Conservation (phyloP, 208 protist genomes). For the Sergeia podlipaevii region DNA sequence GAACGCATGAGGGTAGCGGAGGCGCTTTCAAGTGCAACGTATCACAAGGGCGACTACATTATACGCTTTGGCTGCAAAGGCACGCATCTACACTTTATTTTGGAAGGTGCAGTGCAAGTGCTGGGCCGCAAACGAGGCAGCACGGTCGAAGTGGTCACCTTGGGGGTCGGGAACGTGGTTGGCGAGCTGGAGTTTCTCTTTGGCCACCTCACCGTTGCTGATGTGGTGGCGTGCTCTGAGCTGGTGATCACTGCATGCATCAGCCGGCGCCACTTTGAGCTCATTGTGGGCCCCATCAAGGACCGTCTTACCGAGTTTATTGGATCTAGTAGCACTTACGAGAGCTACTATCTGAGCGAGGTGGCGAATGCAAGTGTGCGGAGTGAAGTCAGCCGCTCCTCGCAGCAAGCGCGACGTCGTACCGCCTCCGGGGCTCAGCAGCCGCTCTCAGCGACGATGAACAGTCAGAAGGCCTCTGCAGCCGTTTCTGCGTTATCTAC, state of each 20-base stretch:
- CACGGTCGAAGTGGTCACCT: constrained; percentile 58
- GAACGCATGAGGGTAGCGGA: constrained; percentile 86
- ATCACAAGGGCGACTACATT: constrained; percentile 57
- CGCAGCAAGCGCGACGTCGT: constrained; percentile 16
- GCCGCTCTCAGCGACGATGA: constrained; percentile 1
- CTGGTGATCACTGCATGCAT: constrained; percentile 63
- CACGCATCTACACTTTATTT: constrained; percentile 76
- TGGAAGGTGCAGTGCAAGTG: constrained; percentile 76
- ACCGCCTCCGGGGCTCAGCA: constrained; percentile 5
- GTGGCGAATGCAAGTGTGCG: constrained; percentile 57
- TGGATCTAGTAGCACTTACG: constrained; percentile 53
- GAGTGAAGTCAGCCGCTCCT: constrained; percentile 40
- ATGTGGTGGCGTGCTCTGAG: constrained; percentile 69
- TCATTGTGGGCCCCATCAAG: constrained; percentile 78
- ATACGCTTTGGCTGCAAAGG: constrained; percentile 66
- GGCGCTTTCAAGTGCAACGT: constrained; percentile 65
- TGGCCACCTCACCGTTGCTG: constrained; percentile 73
- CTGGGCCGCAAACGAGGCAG: constrained; percentile 62
- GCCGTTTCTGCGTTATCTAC: no score
- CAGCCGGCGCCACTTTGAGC: constrained; percentile 83
- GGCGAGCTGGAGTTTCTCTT: constrained; percentile 92
- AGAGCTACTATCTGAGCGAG: constrained; percentile 54
- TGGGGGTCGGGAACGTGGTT: constrained; percentile 66
- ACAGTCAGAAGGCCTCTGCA: background rate
- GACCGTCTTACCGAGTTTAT: constrained; percentile 83